Evolutionary conservation across 2,329 filamentous ascomycete species (phyloP).

Genomic region (Fusarium sambucinum): DNA sequence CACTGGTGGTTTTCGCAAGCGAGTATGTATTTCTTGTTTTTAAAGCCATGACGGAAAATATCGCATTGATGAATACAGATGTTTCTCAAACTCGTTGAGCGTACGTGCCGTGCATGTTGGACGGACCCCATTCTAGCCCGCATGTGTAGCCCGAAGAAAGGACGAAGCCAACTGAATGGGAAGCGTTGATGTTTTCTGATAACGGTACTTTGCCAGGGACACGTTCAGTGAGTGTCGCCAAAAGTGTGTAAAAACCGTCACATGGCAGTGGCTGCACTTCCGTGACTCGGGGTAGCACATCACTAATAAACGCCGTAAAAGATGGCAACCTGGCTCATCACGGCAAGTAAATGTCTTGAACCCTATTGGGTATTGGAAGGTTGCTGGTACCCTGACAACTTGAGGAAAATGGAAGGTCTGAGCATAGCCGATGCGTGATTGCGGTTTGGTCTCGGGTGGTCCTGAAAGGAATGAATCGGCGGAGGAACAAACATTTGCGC

Average conservation of each 20-base stretch:
- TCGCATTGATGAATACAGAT: neutral
- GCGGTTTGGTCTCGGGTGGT: neutral
- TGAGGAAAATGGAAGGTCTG: slow-evolving; percentile 23
- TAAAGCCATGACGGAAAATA: neutral
- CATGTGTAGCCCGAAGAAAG: neutral
- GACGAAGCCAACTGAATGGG: neutral
- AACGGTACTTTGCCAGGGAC: slow-evolving; percentile 2
- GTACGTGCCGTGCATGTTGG: neutral
- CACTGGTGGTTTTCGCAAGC: neutral
- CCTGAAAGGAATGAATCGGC: slow-evolving; percentile 1
- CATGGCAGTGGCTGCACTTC: slow-evolving; percentile 39
- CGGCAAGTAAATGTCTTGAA: slow-evolving; percentile 27
- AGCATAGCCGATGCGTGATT: slow-evolving; percentile 30
- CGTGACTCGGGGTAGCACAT: slow-evolving; percentile 35
- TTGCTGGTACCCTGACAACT: slow-evolving; percentile 1
- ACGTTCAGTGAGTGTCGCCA: slow-evolving; percentile 8
- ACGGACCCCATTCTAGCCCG: neutral
- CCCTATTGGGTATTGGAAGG: slow-evolving; percentile 8
- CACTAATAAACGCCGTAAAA: slow-evolving; percentile 22
- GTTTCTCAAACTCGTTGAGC: neutral
- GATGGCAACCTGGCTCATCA: slow-evolving; percentile 27
- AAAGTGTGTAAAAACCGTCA: slow-evolving; percentile 34
- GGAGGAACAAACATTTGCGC: neutral
- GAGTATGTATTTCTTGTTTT: neutral
- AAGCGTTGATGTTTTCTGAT: slow-evolving; percentile 13